phyloP scores from a whole-genome alignment of 495 filamentous ascomycete species.

The Chlorociboria aeruginascens region DNA sequence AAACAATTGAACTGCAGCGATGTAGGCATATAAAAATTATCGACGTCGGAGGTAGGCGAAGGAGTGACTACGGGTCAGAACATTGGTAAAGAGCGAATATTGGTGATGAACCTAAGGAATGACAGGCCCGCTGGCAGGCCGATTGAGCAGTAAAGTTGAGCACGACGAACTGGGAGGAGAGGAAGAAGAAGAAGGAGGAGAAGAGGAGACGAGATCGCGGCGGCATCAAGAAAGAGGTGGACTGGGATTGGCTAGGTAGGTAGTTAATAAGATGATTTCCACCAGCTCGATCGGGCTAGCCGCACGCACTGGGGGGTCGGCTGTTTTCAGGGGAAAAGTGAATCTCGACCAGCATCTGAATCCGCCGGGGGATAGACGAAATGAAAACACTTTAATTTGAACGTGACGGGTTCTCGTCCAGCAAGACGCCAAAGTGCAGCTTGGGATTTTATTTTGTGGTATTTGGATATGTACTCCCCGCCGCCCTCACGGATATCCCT shows the following conservation, averaged over 20 bases:
- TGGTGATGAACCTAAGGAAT: slow-evolving; percentile 13
- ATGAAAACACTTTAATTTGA: too few species aligned
- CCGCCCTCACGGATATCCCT: too few species aligned
- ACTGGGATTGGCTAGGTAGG: neutral
- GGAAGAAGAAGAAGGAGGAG: slow-evolving; percentile 2
- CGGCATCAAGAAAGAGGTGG: neutral
- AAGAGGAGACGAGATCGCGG: neutral
- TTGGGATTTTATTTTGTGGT: too few species aligned
- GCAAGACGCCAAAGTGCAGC: too few species aligned
- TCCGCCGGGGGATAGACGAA: too few species aligned
- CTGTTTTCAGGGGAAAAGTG: too few species aligned
- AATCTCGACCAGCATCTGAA: too few species aligned
- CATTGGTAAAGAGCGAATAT: slow-evolving; percentile 10
- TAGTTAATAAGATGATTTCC: neutral
- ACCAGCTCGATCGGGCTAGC: neutral
- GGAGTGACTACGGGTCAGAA: slow-evolving; percentile 16
- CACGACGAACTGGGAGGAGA: slow-evolving; percentile 1
- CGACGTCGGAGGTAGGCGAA: slow-evolving; percentile 2
- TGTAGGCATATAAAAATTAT: neutral
- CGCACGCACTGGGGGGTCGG: too few species aligned
- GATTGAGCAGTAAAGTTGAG: neutral
- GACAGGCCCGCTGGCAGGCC: slow-evolving; percentile 19
- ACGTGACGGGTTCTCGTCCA: too few species aligned
- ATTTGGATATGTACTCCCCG: too few species aligned
- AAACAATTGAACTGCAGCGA: slow-evolving; percentile 2